Percentiles rank a stretch among this genome's conserved stretches.
These are phyloP conservation scores for Botrytis medusae DNA, from an alignment of 2,329 filamentous ascomycete species.

Conservation along the genomic window DNA sequence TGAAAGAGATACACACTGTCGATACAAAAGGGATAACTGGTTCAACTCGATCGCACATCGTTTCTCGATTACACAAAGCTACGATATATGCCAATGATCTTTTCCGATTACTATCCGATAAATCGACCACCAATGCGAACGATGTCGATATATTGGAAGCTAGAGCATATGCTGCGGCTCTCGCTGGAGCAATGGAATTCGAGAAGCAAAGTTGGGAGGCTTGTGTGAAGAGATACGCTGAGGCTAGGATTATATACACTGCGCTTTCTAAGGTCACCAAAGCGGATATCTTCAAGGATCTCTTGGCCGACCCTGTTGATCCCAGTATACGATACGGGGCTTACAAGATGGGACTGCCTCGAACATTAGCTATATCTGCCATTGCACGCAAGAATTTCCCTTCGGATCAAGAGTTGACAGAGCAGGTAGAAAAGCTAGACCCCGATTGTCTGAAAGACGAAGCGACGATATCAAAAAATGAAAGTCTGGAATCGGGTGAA, in stretches of 20 bases:
- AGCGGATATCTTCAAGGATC: slow-evolving; percentile 80
- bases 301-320: slow-evolving; percentile 82
- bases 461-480: slow-evolving; percentile 50
- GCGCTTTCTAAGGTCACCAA: slow-evolving; percentile 66
- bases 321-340: slow-evolving; percentile 92
- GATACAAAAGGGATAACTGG: slow-evolving; percentile 79
- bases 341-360: slow-evolving; percentile 84
- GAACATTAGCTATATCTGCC: slow-evolving; percentile 76
- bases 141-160: slow-evolving; percentile 78
- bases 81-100: slow-evolving; percentile 67
- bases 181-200: slow-evolving; percentile 76
- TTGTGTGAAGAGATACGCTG: slow-evolving; percentile 74
- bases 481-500: slow-evolving; percentile 52
- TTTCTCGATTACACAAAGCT: slow-evolving; percentile 83
- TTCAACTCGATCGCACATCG: slow-evolving; percentile 80
- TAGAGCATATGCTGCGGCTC: slow-evolving; percentile 74
- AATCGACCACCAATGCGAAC: slow-evolving; percentile 61
- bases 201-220: slow-evolving; percentile 85
- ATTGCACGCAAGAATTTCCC: slow-evolving; percentile 82
- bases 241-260: slow-evolving; percentile 79
- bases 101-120: slow-evolving; percentile 63
- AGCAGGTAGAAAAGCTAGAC: slow-evolving; percentile 70
- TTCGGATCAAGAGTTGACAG: slow-evolving; percentile 60
- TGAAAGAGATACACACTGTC: slow-evolving; percentile 79
- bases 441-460: slow-evolving; percentile 63